These are phyloP conservation scores for Neonectria hederae DNA, from an alignment of 2,329 filamentous ascomycete species.

Conservation along the genomic window DNA sequence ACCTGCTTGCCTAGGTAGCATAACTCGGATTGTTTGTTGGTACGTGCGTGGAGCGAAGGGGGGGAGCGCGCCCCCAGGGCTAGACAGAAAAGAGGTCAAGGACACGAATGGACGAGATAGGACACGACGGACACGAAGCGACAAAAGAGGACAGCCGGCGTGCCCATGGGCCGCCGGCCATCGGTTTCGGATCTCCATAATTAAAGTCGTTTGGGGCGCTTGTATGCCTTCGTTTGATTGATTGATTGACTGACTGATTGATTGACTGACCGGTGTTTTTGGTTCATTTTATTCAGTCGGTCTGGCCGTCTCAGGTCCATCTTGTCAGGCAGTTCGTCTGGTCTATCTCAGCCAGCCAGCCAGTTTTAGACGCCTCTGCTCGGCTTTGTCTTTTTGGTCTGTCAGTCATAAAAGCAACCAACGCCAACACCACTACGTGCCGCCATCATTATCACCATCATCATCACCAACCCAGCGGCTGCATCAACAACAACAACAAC, in stretches of 20 bases:
- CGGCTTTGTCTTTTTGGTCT: no score
- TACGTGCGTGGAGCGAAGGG: not conserved
- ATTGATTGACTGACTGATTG: no score
- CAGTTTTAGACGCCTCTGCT: not conserved
- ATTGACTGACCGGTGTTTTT: constrained; percentile 3
- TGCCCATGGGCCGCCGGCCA: not conserved
- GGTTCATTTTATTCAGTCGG: constrained; percentile 10
- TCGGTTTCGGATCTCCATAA: not conserved
- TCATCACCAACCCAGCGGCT: not conserved
- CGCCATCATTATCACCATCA: not conserved
- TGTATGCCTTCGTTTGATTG: constrained; percentile 6
- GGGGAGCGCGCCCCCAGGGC: not conserved
- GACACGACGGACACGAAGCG: not conserved
- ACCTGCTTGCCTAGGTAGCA: not conserved
- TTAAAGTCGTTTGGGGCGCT: not conserved
- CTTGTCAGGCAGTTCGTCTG: constrained; percentile 5
- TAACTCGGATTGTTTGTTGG: not conserved
- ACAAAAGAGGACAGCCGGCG: constrained; percentile 9
- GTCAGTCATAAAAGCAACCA: not conserved
- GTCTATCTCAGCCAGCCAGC: constrained; percentile 4
- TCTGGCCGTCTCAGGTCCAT: not conserved
- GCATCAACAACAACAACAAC: not conserved
- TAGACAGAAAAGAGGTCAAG: constrained; percentile 5
- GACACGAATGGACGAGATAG: constrained; percentile 5
- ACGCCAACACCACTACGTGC: not conserved